A percentile compares a stretch with the other conserved stretches of the same genome.
Evolutionary conservation across 2,329 filamentous ascomycete species (phyloP).

Genomic region (Tympanopsis confertula): DNA sequence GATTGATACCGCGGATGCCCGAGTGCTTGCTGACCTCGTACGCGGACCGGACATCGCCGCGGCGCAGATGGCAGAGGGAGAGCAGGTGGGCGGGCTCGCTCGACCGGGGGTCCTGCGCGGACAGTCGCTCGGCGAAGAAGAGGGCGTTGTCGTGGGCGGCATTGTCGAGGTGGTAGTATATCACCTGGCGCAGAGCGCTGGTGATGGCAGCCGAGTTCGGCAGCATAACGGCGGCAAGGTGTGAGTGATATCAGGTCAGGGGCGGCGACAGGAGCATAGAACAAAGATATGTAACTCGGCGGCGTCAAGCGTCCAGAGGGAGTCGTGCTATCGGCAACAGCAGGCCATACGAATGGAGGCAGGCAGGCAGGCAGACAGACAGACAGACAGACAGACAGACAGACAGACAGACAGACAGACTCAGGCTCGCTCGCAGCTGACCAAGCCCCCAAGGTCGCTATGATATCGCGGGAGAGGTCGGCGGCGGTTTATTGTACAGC

Average conservation of each 20-base stretch:
- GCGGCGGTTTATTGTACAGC: too few species aligned
- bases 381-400: too few species aligned
- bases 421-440: too few species aligned
- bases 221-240: constrained; percentile 28
- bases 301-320: too few species aligned
- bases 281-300: too few species aligned
- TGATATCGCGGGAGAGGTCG: too few species aligned
- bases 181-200: constrained; percentile 42
- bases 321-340: too few species aligned
- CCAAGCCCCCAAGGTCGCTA: too few species aligned
- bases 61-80: constrained; percentile 71
- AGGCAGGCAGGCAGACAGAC: too few species aligned
- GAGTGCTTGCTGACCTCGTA: constrained; percentile 69
- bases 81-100: constrained; percentile 74
- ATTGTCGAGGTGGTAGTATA: constrained; percentile 74
- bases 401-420: too few species aligned
- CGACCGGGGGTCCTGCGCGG: constrained; percentile 71
- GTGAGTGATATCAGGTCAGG: constrained; percentile 4
- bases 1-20: constrained; percentile 59
- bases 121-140: constrained; percentile 80
- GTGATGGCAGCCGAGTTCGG: constrained; percentile 36
- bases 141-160: constrained; percentile 79
- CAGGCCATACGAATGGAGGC: too few species aligned
- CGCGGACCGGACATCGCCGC: constrained; percentile 73
- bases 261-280: background rate